Evolutionary conservation across 2,329 filamentous ascomycete genomes (phyloP).

Genomic region (Penicillium sp.): DNA sequence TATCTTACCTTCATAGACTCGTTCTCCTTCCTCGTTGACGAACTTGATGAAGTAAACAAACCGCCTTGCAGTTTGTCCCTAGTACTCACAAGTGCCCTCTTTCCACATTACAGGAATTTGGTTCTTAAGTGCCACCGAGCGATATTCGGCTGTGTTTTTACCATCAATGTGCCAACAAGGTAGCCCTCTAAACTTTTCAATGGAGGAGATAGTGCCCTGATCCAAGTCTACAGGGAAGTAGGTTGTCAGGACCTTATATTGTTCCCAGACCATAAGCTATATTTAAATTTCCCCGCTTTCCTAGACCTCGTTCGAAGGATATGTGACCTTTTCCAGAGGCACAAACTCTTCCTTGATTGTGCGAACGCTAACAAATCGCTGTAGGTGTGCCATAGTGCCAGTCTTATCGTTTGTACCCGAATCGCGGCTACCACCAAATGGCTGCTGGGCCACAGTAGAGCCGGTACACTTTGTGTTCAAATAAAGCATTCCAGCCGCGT

Average conservation of each 20-base stretch:
- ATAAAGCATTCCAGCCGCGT: conserved; percentile 52
- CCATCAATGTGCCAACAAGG: too few relatives aligned
- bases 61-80: too few relatives aligned
- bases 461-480: conserved; percentile 53
- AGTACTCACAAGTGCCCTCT: too few relatives aligned
- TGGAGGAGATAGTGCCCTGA: too few relatives aligned
- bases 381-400: conserved; percentile 44
- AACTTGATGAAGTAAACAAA: too few relatives aligned
- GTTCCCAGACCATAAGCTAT: not conserved
- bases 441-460: conserved; percentile 49
- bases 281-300: not conserved
- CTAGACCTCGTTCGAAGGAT: conserved; percentile 21
- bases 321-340: conserved; percentile 20
- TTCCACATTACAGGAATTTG: too few relatives aligned
- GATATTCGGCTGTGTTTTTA: too few relatives aligned
- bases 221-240: too few relatives aligned
- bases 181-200: too few relatives aligned
- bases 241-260: not conserved
- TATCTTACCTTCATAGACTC: too few relatives aligned
- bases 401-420: conserved; percentile 53
- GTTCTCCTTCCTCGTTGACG: too few relatives aligned
- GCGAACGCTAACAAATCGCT: conserved; percentile 45
- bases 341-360: conserved; percentile 47
- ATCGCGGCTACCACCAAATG: conserved; percentile 47
- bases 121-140: too few relatives aligned